A percentile compares a stretch with the other conserved stretches of the same genome.
These are phyloP conservation scores for Fragaria ananassa DNA, from an alignment of 306 rosid genomes.

Conservation along the genomic window DNA sequence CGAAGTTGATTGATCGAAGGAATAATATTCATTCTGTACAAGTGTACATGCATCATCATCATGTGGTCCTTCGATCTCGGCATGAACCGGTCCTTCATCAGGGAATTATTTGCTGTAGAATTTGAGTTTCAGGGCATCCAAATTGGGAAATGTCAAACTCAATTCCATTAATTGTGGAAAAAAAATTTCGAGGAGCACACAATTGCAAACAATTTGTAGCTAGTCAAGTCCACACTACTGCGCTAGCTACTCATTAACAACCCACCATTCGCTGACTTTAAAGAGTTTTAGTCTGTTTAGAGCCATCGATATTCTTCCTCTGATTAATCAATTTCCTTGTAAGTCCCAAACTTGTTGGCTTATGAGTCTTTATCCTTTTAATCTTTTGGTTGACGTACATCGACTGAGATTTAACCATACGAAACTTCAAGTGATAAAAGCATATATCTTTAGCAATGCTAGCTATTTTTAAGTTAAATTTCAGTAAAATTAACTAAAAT, in stretches of 20 bases:
- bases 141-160: not conserved
- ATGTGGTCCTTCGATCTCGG: not conserved
- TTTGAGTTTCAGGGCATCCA: not conserved
- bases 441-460: too few relatives aligned
- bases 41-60: not conserved
- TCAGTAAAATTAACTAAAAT: too few relatives aligned
- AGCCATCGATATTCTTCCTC: slow-evolving; percentile 1
- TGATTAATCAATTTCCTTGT: not conserved
- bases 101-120: not conserved
- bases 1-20: not conserved
- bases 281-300: not conserved
- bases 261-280: slow-evolving; percentile 7
- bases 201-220: not conserved
- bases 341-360: not conserved
- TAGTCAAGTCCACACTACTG: slow-evolving; percentile 6
- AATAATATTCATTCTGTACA: not conserved
- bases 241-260: not conserved
- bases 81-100: not conserved
- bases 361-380: not conserved
- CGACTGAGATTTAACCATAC: slow-evolving; percentile 5
- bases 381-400: not conserved
- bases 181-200: not conserved
- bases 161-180: not conserved
- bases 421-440: slow-evolving; percentile 2
- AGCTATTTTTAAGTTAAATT: too few relatives aligned